Base-by-base conservation (phyloP, 768 basidiomycete species). In the Tylopilus subfusipes region DNA sequence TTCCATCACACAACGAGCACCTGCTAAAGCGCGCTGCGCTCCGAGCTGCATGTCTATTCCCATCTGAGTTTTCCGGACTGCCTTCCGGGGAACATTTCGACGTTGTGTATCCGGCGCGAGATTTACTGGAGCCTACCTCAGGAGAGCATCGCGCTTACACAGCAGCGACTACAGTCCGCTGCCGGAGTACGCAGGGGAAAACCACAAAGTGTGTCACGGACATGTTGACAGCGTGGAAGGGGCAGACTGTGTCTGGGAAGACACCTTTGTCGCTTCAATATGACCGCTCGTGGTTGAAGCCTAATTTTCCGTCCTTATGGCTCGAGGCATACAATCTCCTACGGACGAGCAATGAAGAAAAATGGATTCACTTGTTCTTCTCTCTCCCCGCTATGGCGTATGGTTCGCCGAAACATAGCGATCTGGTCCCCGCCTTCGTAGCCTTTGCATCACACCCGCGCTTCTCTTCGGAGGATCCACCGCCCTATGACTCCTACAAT, bases 301-400 rank as follows among this genome's bases (percentile, higher is more conserved):
- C 58, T 0, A 9, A 52, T 29, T 57, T 72, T 9, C 39, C 59
- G 0, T 44, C 53, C 0, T 51, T 59, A 5, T 75, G 71, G 63
- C 52, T 75, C 31, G 49, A 63, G 14, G 42, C 63, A 1, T 75
- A 73, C 42, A 47, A 69, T n/a, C 43, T 63, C 8, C 65, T 66
- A 22, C 68, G 67, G 40, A n/a, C 11, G 14, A 27, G 42, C 25
- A 16, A 50, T 2, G 54, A 50, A 21, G 8, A 21, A 12, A 53
- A 65, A 40, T 59, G 57, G 50, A 62, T 29, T 16, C 61, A 55
- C 18, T 22, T 76, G 11, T 45, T 64, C 12, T 76, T 76, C 44
- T 62, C 66, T 5, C 57, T 75, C 6, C 59, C 72, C 5, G 63
- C 72, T 2, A 64, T 74, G 63, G 64, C 58, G 13, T 75, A 72